These are phyloP conservation scores for Fusarium sp. DNA, from an alignment of 2,329 filamentous ascomycete genomes.

Conservation along the genomic window DNA sequence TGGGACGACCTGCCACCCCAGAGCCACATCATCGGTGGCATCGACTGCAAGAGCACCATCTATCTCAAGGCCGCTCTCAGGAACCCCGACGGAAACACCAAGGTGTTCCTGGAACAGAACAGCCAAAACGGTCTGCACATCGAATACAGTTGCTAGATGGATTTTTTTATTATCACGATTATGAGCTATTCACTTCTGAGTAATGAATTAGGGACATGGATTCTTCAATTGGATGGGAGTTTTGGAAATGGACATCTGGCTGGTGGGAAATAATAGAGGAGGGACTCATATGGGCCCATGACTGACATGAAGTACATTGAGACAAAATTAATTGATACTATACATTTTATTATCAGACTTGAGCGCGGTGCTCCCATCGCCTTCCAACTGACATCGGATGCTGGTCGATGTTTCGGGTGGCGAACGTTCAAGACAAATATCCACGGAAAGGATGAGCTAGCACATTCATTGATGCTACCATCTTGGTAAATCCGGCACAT, in stretches of 20 bases:
- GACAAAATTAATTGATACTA: conserved; percentile 18
- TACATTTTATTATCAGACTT: no score
- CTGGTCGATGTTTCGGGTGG: no score
- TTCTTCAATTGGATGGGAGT: not conserved
- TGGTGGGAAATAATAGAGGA: conserved; percentile 7
- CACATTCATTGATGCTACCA: no score
- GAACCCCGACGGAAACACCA: conserved; percentile 44
- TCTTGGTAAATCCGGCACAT: no score
- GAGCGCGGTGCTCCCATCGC: no score
- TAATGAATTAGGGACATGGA: conserved; percentile 10
- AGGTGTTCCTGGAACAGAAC: conserved; percentile 52
- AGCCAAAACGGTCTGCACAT: conserved; percentile 51
- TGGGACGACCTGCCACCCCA: conserved; percentile 47
- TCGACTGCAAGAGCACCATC: conserved; percentile 51
- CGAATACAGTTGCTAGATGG: conserved; percentile 38
- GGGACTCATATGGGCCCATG: conserved; percentile 4
- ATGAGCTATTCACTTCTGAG: conserved; percentile 21
- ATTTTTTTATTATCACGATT: not conserved
- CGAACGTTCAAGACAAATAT: no score
- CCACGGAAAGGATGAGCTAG: no score
- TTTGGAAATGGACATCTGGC: not conserved
- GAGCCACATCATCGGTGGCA: conserved; percentile 44
- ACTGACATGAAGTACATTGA: conserved; percentile 19
- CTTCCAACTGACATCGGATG: no score
- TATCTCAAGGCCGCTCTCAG: conserved; percentile 50